These are phyloP conservation scores for Helianthus tuberosus DNA, from an alignment of 129 eudicot genomes.

Conservation along the genomic window DNA sequence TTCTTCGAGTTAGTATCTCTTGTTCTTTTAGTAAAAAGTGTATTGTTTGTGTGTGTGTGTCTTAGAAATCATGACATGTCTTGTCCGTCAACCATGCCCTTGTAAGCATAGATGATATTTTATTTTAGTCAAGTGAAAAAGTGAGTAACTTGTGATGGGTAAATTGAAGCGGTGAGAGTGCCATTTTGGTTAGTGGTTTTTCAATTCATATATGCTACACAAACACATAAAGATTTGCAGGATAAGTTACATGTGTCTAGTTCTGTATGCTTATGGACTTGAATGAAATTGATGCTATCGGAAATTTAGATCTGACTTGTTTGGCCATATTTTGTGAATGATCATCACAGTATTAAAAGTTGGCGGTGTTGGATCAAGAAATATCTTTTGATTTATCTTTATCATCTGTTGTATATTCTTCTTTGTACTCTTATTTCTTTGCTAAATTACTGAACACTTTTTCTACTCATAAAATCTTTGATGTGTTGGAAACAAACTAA, in stretches of 20 bases:
- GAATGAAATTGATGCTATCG: neutral
- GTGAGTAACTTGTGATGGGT: neutral
- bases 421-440: neutral
- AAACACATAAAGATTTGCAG: neutral
- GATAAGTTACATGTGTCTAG: neutral
- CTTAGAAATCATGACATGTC: neutral
- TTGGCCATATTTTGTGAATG: neutral
- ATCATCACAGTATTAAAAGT: neutral
- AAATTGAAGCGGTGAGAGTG: neutral
- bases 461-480: neutral
- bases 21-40: neutral
- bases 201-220: neutral
- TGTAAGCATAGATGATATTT: neutral
- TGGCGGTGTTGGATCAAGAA: neutral
- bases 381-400: neutral
- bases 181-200: neutral
- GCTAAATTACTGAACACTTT: neutral
- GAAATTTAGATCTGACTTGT: neutral
- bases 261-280: constrained; percentile 1
- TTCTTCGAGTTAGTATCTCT: neutral
- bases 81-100: neutral
- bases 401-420: neutral
- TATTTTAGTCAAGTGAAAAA: neutral
- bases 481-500: neutral
- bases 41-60: neutral